phyloP scores from a whole-genome alignment of 2,329 filamentous ascomycete species.

The Raffaelea ambrosiae region DNA sequence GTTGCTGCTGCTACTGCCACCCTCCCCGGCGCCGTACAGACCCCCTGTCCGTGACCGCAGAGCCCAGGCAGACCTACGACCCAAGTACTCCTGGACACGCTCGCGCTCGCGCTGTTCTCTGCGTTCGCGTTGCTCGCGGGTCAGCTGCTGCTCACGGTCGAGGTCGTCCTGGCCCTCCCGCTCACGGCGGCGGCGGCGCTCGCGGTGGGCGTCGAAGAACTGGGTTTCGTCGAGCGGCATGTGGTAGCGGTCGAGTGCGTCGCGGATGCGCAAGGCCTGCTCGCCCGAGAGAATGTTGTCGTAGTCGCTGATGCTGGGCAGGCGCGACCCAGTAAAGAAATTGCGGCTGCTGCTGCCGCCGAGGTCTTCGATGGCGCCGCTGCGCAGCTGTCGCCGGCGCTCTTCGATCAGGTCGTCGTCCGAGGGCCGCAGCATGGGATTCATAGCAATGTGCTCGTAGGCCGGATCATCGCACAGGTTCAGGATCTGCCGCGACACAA shows the following conservation, averaged over 20 bases:
- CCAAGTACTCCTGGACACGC: neutral
- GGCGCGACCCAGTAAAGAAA: neutral
- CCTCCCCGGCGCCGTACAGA: neutral
- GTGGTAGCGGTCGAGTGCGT: slow-evolving; percentile 35
- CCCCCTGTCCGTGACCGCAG: slow-evolving; percentile 2
- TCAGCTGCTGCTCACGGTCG: neutral
- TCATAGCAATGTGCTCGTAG: slow-evolving; percentile 47
- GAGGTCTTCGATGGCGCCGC: neutral
- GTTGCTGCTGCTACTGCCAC: slow-evolving; percentile 1
- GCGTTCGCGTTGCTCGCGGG: neutral
- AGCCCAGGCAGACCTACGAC: slow-evolving; percentile 5
- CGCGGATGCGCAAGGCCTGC: slow-evolving; percentile 21
- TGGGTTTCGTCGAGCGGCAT: slow-evolving; percentile 46
- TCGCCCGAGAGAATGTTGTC: slow-evolving; percentile 15
- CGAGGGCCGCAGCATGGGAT: slow-evolving; percentile 14
- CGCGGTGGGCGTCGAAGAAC: slow-evolving; percentile 48
- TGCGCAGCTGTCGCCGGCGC: slow-evolving; percentile 17
- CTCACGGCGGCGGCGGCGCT: slow-evolving; percentile 36
- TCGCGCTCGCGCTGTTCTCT: neutral
- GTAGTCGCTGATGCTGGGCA: neutral
- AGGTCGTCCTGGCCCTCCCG: neutral
- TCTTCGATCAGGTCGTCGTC: slow-evolving; percentile 33
- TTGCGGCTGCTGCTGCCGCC: neutral
- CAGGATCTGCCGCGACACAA: slow-evolving; percentile 60
- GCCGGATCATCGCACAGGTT: slow-evolving; percentile 46